These are phyloP conservation scores for Ceratobasidium sp. DNA, from an alignment of 1,284 basidiomycete species.

Conservation along the genomic window DNA sequence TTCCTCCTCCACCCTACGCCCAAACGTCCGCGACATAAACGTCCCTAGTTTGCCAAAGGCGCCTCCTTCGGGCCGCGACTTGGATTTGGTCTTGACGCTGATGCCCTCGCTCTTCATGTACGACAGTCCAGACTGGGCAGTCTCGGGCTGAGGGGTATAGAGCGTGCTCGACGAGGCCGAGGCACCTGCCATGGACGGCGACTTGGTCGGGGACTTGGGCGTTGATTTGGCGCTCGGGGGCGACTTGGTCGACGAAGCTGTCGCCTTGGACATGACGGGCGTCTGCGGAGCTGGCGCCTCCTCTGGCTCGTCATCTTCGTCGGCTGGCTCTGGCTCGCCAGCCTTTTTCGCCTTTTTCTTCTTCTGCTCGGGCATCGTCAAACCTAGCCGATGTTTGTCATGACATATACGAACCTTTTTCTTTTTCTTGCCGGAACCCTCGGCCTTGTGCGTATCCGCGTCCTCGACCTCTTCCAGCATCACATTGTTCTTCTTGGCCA, in stretches of 20 bases:
- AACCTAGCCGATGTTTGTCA: background rate
- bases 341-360: conserved; percentile 47
- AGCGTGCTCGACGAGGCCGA: conserved; percentile 41
- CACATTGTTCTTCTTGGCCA: conserved; percentile 40
- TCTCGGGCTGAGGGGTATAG: conserved; percentile 43
- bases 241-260: background rate
- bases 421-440: conserved; percentile 26
- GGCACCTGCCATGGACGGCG: conserved; percentile 3
- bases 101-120: conserved; percentile 44
- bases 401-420: conserved; percentile 31
- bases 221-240: conserved; percentile 1
- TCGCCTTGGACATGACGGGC: conserved; percentile 6
- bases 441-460: conserved; percentile 14
- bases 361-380: conserved; percentile 33
- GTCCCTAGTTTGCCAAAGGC: conserved; percentile 28
- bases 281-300: conserved; percentile 23
- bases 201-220: conserved; percentile 17
- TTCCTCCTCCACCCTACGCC: conserved; percentile 23
- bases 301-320: conserved; percentile 30
- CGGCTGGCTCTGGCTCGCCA: conserved; percentile 19
- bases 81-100: conserved; percentile 42
- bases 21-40: conserved; percentile 37
- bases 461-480: conserved; percentile 38
- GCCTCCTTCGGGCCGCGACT: conserved; percentile 35
- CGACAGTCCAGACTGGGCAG: conserved; percentile 41